Conservation (phyloP, 1,139 yeast genomes). For the Nakaseomyces delphensis region DNA sequence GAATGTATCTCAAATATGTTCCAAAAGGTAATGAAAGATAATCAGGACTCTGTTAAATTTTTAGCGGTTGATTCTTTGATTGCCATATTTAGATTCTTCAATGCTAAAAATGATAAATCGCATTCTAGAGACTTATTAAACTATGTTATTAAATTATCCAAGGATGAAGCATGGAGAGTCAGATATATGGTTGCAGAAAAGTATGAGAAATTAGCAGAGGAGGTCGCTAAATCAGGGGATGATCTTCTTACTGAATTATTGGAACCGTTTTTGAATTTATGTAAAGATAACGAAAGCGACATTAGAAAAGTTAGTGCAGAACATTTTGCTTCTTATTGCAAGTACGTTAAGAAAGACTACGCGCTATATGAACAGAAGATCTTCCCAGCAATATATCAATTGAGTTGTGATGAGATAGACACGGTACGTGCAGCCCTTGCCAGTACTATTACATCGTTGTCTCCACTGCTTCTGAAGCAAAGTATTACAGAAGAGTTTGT, state of each 20-base stretch:
- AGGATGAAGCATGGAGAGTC: constrained; percentile 96
- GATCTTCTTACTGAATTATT: constrained; percentile 50
- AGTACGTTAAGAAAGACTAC: constrained; percentile 39
- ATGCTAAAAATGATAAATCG: constrained; percentile 44
- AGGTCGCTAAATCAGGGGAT: constrained; percentile 39
- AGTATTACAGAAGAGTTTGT: constrained; percentile 72
- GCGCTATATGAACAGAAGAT: constrained; percentile 54
- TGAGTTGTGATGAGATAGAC: constrained; percentile 88
- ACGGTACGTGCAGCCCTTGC: constrained; percentile 91
- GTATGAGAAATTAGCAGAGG: constrained; percentile 63
- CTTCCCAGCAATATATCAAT: constrained; percentile 73
- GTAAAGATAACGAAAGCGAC: constrained; percentile 93
- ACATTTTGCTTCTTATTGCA: constrained; percentile 76
- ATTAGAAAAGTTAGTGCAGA: constrained; percentile 91
- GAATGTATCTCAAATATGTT: constrained; percentile 74
- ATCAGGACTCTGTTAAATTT: constrained; percentile 91
- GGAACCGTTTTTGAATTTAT: constrained; percentile 54
- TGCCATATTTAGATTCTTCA: constrained; percentile 57
- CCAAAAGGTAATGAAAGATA: constrained; percentile 69
- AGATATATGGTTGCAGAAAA: constrained; percentile 95
- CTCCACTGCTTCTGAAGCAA: constrained; percentile 80
- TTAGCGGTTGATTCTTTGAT: constrained; percentile 81
- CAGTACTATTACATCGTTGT: constrained; percentile 73
- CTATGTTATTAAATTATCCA: constrained; percentile 58
- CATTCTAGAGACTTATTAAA: constrained; percentile 55